These are phyloP conservation scores for Andrographis paniculata DNA, from an alignment of 305 asterid genomes.

Conservation along the genomic window DNA sequence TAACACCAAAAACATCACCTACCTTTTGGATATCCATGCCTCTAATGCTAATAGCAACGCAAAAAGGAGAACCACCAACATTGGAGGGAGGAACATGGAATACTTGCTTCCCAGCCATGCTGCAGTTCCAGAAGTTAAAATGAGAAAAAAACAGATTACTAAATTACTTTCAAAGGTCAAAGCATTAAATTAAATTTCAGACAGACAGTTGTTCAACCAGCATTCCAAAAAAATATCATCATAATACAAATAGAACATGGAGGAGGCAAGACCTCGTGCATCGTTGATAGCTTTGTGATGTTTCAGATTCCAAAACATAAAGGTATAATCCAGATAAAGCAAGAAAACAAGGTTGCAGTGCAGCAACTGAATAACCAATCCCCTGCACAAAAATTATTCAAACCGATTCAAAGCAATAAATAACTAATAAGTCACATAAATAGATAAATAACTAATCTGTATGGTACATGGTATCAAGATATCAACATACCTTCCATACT, in stretches of 20 bases:
- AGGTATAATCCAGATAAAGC: conserved; percentile 78
- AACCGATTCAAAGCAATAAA: conserved; percentile 14
- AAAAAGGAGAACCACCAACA: conserved; percentile 77
- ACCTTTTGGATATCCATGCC: conserved; percentile 95
- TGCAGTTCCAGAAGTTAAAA: conserved; percentile 30
- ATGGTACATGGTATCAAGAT: conserved; percentile 7
- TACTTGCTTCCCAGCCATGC: conserved; percentile 96
- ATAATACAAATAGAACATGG: conserved; percentile 10
- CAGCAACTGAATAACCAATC: conserved; percentile 92
- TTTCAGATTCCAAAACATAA: conserved; percentile 86
- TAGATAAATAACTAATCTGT: conserved; percentile 16
- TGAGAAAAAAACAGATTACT: not conserved
- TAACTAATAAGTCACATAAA: not conserved
- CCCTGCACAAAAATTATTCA: conserved; percentile 58
- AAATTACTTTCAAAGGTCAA: not conserved
- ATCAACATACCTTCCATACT: conserved; percentile 76
- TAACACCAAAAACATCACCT: conserved; percentile 19
- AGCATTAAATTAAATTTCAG: too few species aligned
- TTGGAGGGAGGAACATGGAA: conserved; percentile 80
- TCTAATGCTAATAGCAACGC: conserved; percentile 83
- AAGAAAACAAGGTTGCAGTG: conserved; percentile 91
- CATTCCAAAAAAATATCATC: conserved; percentile 6
- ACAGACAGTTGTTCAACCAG: not conserved
- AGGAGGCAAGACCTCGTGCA: conserved; percentile 63
- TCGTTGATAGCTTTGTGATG: conserved; percentile 76